Conservation (phyloP, 805 yeast species). For the Teunomyces aglyptinius region DNA sequence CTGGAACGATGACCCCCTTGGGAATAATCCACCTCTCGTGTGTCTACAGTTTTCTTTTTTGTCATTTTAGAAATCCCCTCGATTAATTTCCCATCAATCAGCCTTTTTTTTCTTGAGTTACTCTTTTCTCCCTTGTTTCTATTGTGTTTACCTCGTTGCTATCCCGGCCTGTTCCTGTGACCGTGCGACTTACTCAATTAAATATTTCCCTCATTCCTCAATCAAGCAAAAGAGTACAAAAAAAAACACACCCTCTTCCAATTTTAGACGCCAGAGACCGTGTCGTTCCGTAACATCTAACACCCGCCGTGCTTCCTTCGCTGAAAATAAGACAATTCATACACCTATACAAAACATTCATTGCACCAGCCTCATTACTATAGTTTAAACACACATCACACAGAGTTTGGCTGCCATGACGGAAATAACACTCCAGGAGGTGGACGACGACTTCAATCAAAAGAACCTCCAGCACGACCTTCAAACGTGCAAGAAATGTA, state of each 20-base stretch:
- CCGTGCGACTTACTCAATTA: background rate
- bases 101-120: background rate
- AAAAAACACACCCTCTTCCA: background rate
- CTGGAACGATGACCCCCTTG: conserved; percentile 1
- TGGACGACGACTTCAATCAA: background rate
- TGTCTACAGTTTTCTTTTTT: background rate
- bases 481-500: conserved; percentile 42
- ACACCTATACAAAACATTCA: background rate
- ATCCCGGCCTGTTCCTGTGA: background rate
- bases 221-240: conserved; percentile 1
- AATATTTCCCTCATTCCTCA: background rate
- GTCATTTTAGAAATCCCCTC: background rate
- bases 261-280: background rate
- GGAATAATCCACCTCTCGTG: background rate
- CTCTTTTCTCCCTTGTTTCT: background rate
- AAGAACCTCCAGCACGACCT: conserved; percentile 7
- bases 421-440: conserved; percentile 3
- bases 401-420: conserved; percentile 1
- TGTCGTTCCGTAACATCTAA: background rate
- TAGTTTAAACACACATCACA: background rate
- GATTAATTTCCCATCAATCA: background rate
- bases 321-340: background rate
- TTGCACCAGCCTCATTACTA: background rate
- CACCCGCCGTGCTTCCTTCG: background rate
- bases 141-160: background rate